Evolutionary conservation across 441 rosid genomes (phyloP), one percentile per base, ranked within the genome.

Genomic region (Gossypium davidsonii): DNA sequence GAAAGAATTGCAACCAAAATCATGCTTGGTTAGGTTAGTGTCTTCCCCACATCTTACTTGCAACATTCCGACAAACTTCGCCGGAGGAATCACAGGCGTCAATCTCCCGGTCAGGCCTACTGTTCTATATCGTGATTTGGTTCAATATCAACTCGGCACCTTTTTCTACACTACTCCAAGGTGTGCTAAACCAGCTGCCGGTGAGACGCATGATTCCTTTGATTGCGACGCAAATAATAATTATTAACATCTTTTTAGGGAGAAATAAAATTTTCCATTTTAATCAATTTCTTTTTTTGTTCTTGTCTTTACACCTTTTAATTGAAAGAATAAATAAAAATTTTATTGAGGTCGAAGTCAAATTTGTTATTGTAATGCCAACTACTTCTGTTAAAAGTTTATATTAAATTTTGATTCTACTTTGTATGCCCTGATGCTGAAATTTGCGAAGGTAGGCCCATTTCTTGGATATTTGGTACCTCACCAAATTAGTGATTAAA

Each of bases 131-230:
- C 80, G 84, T 28, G 87, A 90, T 70, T 46, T 74, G 34, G 77
- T 86, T n/a, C 80, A 81, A 69, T 91, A 81, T 48, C 37, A 72
- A 15, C 72, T 87, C 4, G 81, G 79, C 0, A 87, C 90, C 4
- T 84, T 93, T 69, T 93, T 80, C 76, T 90, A 81, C 77, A 93
- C 94, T 3, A 75, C 79, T 55, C 92, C 91, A 1, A 87, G 88
- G 91, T 93, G 96, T 72, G 88, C 87, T 34, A 80, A 83, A 26
- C 94, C 96, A 20, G 85, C 83, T 25, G 61, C 39, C 1, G 60
- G 10, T 2, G 0, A 56, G n/a, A 56, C 23, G 6, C 2, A 66
- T 46, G 20, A 31, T n/a, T 61, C 59, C n/a, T 11, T 2, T 11
- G 52, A 11, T 10, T 64, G 72, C 59, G 25, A 51, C 2, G 26